These are phyloP conservation scores for Prunus salicina DNA, from an alignment of 306 rosid genomes.

Conservation along the genomic window DNA sequence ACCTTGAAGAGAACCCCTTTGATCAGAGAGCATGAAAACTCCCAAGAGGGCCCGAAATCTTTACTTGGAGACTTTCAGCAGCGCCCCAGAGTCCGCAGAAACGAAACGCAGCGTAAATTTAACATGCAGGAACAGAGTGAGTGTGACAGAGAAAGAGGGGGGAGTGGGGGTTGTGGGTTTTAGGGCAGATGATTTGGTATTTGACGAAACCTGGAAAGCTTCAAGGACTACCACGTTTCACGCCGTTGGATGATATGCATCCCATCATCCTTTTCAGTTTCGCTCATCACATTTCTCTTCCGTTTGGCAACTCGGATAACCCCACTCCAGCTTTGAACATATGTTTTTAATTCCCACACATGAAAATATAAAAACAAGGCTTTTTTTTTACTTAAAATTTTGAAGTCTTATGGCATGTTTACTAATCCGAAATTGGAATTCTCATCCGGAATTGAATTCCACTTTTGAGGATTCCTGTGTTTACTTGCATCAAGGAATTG, in stretches of 20 bases:
- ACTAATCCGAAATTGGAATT: no score
- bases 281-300: no score
- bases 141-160: background rate
- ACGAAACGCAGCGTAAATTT: background rate
- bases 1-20: constrained; percentile 5
- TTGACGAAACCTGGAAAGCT: background rate
- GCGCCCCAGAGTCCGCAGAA: background rate
- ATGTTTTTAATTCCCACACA: no score
- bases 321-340: no score
- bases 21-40: background rate
- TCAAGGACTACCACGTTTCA: constrained; percentile 4
- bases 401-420: no score
- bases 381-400: no score
- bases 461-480: no score
- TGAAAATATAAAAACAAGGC: no score
- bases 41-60: background rate
- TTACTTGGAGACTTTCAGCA: background rate
- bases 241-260: constrained; percentile 13
- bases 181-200: constrained; percentile 24
- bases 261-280: background rate
- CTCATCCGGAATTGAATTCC: no score
- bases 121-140: background rate
- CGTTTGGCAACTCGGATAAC: no score
- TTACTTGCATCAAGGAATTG: no score
- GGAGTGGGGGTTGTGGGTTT: constrained; percentile 23